Evolutionary conservation across 2,329 filamentous ascomycete genomes (phyloP).

Genomic region (Phialophora tarda): DNA sequence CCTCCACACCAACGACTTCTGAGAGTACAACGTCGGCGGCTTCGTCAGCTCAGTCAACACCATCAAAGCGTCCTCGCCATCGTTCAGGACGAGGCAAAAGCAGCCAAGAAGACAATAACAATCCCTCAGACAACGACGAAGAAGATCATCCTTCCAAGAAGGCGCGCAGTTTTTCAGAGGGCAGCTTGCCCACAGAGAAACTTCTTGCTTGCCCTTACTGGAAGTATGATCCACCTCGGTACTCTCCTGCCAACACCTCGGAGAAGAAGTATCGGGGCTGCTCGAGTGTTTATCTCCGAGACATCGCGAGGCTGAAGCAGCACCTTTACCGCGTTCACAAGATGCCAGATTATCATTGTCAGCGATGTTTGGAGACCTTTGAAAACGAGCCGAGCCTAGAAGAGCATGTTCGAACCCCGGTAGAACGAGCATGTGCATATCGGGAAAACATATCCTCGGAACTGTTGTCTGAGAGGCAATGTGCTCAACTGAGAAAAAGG

Average conservation of each 20-base stretch:
- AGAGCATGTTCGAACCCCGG: conserved; percentile 10
- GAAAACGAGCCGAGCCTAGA: conserved; percentile 9
- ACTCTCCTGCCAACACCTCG: conserved; percentile 1
- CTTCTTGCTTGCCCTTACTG: conserved; percentile 12
- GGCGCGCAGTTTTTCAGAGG: not conserved
- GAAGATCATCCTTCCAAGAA: conserved; percentile 10
- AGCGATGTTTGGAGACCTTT: conserved; percentile 6
- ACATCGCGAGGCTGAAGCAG: conserved; percentile 15
- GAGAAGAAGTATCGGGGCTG: conserved; percentile 8
- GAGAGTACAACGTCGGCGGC: conserved; percentile 1
- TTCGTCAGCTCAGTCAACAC: conserved; percentile 11
- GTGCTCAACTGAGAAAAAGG: conserved; percentile 12
- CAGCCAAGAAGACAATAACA: conserved; percentile 3
- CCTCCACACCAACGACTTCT: conserved; percentile 3
- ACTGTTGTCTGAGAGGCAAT: conserved; percentile 14
- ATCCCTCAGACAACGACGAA: conserved; percentile 15
- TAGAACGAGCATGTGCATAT: conserved; percentile 8
- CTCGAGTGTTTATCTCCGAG: conserved; percentile 1
- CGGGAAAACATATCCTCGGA: conserved; percentile 7
- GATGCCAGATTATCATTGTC: conserved; percentile 11
- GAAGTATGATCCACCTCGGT: conserved; percentile 1
- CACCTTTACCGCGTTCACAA: conserved; percentile 13
- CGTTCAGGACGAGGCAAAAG: conserved; percentile 7
- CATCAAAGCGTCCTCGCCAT: conserved; percentile 9
- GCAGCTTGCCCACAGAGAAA: not conserved